These are phyloP conservation scores for Raffaelea deltoideospora DNA, from an alignment of 2,329 filamentous ascomycete species.

Conservation along the genomic window DNA sequence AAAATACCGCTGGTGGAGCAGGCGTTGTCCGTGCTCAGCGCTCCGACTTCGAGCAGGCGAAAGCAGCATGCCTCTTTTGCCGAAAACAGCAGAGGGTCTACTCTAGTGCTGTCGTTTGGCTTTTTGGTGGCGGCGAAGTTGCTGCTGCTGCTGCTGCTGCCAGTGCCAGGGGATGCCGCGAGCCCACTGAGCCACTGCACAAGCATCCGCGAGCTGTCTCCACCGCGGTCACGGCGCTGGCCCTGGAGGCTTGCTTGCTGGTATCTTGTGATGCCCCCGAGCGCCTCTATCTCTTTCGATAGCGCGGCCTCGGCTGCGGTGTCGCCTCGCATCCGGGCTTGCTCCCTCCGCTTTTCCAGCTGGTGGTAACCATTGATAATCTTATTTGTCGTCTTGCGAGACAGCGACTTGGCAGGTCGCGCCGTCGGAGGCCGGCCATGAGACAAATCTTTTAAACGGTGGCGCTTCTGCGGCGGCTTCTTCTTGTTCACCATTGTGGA, in stretches of 20 bases:
- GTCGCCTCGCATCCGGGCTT: slow-evolving; percentile 41
- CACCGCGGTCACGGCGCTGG: slow-evolving; percentile 49
- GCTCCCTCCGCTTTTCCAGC: slow-evolving; percentile 44
- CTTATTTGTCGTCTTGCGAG: slow-evolving; percentile 46
- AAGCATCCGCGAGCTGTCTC: slow-evolving; percentile 49
- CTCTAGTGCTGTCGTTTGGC: background rate
- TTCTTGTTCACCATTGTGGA: too few relatives aligned
- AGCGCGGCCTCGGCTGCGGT: slow-evolving; percentile 27
- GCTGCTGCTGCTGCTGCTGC: too few relatives aligned
- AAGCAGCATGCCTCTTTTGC: too few relatives aligned
- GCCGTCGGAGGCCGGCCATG: slow-evolving; percentile 41
- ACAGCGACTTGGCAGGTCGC: slow-evolving; percentile 39
- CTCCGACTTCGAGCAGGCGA: slow-evolving; percentile 75
- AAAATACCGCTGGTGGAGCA: slow-evolving; percentile 62
- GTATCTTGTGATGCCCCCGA: slow-evolving; percentile 48
- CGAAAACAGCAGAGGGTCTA: background rate
- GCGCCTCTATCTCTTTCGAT: slow-evolving; percentile 35
- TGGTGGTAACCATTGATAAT: slow-evolving; percentile 53
- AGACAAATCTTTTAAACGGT: slow-evolving; percentile 34
- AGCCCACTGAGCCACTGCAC: slow-evolving; percentile 40
- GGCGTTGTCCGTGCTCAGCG: slow-evolving; percentile 69
- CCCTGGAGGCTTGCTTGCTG: slow-evolving; percentile 55
- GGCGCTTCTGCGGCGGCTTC: slow-evolving; percentile 14
- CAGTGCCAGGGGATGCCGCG: slow-evolving; percentile 8
- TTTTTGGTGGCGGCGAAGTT: too few relatives aligned